Conservation (phyloP, 371 early-diverging fungal genomes). For the Funneliformis caledonium region DNA sequence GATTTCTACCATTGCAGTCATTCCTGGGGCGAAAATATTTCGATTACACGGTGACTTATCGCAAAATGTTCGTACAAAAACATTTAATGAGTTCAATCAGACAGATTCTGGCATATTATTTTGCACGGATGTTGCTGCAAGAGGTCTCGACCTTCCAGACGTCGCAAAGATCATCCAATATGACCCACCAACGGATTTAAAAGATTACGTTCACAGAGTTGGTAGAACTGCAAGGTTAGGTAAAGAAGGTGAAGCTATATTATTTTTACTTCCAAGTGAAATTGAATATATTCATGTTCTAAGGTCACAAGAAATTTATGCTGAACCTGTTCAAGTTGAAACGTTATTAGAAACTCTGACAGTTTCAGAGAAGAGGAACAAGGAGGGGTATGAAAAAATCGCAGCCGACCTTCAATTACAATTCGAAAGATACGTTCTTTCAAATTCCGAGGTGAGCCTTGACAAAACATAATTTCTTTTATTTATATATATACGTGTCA, state of each 20-base stretch:
- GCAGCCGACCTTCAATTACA: conserved; percentile 70
- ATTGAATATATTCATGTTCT: conserved; percentile 80
- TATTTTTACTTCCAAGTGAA: conserved; percentile 91
- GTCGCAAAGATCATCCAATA: conserved; percentile 95
- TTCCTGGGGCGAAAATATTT: conserved; percentile 64
- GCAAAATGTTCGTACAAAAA: conserved; percentile 75
- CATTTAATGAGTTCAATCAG: conserved; percentile 75
- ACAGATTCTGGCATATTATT: conserved; percentile 75
- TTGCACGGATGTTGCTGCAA: conserved; percentile 98
- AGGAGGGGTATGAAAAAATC: conserved; percentile 55
- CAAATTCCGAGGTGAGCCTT: conserved; percentile 56
- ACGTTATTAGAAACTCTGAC: conserved; percentile 41
- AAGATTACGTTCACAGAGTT: conserved; percentile 96
- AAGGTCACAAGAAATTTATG: conserved; percentile 66
- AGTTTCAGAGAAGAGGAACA: conserved; percentile 45
- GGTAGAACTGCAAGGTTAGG: conserved; percentile 99
- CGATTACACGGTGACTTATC: conserved; percentile 90
- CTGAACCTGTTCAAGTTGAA: conserved; percentile 55
- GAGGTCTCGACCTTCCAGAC: conserved; percentile 97
- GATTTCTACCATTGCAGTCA: conserved; percentile 38
- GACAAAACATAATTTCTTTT: neutral
- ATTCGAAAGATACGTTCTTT: conserved; percentile 64
- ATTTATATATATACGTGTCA: neutral
- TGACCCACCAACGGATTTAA: conserved; percentile 94
- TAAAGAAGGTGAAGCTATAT: conserved; percentile 78